Evolutionary conservation across 306 rosid species (phyloP), one percentile per base, ranked within the genome.

Genomic region (Sicyos edulis): DNA sequence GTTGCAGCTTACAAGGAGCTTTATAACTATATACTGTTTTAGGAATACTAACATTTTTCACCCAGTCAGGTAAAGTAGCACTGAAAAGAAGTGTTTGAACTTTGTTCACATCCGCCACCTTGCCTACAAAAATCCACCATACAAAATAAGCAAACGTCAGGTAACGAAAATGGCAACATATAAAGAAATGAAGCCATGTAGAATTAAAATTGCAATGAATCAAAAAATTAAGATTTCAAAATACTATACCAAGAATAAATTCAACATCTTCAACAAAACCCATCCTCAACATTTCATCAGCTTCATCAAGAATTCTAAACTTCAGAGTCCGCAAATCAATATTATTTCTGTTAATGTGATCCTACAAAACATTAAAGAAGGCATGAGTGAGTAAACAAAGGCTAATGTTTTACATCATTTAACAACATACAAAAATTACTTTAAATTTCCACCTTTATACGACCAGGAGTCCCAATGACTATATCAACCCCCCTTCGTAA

Each of bases 11-110:
- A 7, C 21, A 15, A 5, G 40, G 8, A 62, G 22, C 83, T n/a
- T 74, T 79, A 54, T 14, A 37, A 45, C 21, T 6, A 47, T 13
- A 21, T 37, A 59, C 29, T 64, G 44, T 17, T 19, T 37, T 13
- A 11, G 57, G 59, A 58, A 67, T 24, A 70, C 85, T 80, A 22
- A 92, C 98, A 13, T 84, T 71, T 66, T 88, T 83, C 71, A 92
- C 96, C 98, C 98, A 92, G 44, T 1, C 21, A 16, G 98, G 98
- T 81, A 92, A 79, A 16, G 98, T 92, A 52, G 96, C 96, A 77
- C 98, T 92, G 84, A 92, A 92, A 75, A 92, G 98, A 67, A 90
- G 96, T 1, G 98, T 92, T 85, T 92, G 98, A 71, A 92, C 98
- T 80, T 84, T 87, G 59, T 59, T 88, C 20, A 76, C 83, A 86